A percentile compares a stretch with the other conserved stretches of the same genome.
These are phyloP conservation scores for Santalum album DNA, from an alignment of 164 flowering plant genomes.

Conservation along the genomic window DNA sequence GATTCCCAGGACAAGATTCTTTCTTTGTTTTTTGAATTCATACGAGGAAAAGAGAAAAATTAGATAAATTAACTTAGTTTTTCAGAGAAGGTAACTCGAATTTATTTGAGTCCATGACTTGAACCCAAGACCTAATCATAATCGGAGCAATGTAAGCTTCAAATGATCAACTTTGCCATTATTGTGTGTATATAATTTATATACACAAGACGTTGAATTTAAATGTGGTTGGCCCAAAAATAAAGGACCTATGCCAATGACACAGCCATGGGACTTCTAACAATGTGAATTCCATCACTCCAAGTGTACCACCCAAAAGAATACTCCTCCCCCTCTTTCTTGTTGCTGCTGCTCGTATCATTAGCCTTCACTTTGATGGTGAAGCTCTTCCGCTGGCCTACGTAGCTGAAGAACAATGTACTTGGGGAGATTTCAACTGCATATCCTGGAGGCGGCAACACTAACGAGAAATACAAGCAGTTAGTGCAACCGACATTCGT, in stretches of 20 bases:
- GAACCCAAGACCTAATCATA: too few relatives aligned
- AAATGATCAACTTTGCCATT: too few relatives aligned
- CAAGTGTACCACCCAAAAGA: slow-evolving; percentile 64
- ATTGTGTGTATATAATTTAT: too few relatives aligned
- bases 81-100: too few relatives aligned
- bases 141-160: too few relatives aligned
- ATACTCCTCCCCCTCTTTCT: slow-evolving; percentile 21
- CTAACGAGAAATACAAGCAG: slow-evolving; percentile 30
- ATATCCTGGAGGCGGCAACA: slow-evolving; percentile 49
- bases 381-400: slow-evolving; percentile 62
- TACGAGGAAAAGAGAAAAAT: too few relatives aligned
- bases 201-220: too few relatives aligned
- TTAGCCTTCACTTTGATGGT: slow-evolving; percentile 34
- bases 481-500: slow-evolving; percentile 54
- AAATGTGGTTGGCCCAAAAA: too few relatives aligned
- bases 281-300: slow-evolving; percentile 52
- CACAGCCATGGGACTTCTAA: slow-evolving; percentile 59
- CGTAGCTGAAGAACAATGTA: slow-evolving; percentile 25
- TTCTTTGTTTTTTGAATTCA: too few relatives aligned
- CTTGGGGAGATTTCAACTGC: slow-evolving; percentile 41
- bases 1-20: too few relatives aligned
- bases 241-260: slow-evolving; percentile 21
- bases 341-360: background rate
- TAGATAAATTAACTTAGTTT: too few relatives aligned
- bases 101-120: too few relatives aligned